Base-by-base conservation (phyloP, 352 stramenopile genomes). In the Globisporangium orthogonon region DNA sequence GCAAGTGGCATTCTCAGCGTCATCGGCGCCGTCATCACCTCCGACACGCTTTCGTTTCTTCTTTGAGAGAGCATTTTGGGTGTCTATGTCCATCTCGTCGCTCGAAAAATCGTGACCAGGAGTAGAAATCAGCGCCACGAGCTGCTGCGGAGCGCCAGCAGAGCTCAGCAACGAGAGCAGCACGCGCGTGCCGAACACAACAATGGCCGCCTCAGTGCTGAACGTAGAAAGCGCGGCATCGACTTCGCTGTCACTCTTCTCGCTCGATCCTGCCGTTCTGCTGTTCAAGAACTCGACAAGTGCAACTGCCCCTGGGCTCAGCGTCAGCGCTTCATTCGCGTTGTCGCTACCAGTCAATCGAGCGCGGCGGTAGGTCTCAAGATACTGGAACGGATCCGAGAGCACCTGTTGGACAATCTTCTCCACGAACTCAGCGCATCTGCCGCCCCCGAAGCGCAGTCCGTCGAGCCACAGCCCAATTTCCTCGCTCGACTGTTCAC, bases 391-490 rank as follows among this genome's bases (percentile, higher is more conserved):
- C 11, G 76, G 74, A 51, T 89, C 74, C 7, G 61, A 54, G 46
- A 77, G 63, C 31, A 83, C 74, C 31, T 51, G 58, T 50, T 76
- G 71, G 31, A 74, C 57, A 6, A 89, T 50, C 31, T 64, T 44
- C 31, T 89, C 77, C 6, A 69, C 62, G 54, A 89, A 87, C 15
- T 55, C 48, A 17, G 68, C 76, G 51, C 76, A 85, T 1, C 23
- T 39, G 31, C 55, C 56, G 10, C 74, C 76, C 40, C 71, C 61
- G 5, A 69, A 61, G 6, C 62, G 52, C 56, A 93, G 56, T 64
- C 71, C 79, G 39, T 89, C 74, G 5, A 91, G 65, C 83, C 80
- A 93, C 4, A 89, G 70, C 6, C 29, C 46, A 31, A 89, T 80
- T 61, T 89, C 78, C 64, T 87, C 76, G 5, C 48, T 61, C 10